Evolutionary conservation across 2,329 filamentous ascomycete genomes (phyloP).

Genomic region (Arthroderma sp.): DNA sequence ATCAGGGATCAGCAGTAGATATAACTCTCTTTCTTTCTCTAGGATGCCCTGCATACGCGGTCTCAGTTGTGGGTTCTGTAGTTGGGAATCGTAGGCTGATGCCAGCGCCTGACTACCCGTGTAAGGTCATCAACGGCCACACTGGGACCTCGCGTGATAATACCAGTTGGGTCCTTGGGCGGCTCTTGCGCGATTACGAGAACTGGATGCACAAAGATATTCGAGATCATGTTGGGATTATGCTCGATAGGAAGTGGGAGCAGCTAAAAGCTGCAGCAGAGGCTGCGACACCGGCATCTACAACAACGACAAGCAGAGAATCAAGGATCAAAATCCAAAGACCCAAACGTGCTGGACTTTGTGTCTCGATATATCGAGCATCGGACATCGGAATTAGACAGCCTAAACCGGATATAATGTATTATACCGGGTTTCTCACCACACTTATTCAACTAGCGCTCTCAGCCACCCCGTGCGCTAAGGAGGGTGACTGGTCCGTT

Average conservation of each 20-base stretch:
- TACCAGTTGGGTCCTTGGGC: conserved; percentile 31
- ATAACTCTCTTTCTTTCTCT: not conserved
- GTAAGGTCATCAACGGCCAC: conserved; percentile 8
- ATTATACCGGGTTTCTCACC: conserved; percentile 15
- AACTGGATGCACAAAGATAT: conserved; percentile 7
- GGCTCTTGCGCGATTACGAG: conserved; percentile 32
- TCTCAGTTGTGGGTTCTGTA: conserved; percentile 17
- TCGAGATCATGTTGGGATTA: not conserved
- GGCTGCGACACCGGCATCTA: too few species aligned
- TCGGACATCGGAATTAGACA: not conserved
- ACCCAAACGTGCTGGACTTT: conserved; percentile 2
- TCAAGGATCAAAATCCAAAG: not conserved
- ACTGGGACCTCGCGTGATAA: conserved; percentile 28
- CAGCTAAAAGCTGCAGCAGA: not conserved
- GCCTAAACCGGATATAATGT: conserved; percentile 12
- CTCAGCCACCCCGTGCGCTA: conserved; percentile 21
- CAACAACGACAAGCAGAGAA: not conserved
- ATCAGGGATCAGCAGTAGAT: not conserved
- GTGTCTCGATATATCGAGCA: conserved; percentile 2
- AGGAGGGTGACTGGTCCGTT: conserved; percentile 27
- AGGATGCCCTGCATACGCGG: conserved; percentile 25
- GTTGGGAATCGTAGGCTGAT: conserved; percentile 23
- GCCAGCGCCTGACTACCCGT: conserved; percentile 22
- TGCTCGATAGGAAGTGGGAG: conserved; percentile 14
- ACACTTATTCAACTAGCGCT: conserved; percentile 20